Base-by-base conservation (phyloP, 2,329 filamentous ascomycete genomes). In the Claviceps africana region DNA sequence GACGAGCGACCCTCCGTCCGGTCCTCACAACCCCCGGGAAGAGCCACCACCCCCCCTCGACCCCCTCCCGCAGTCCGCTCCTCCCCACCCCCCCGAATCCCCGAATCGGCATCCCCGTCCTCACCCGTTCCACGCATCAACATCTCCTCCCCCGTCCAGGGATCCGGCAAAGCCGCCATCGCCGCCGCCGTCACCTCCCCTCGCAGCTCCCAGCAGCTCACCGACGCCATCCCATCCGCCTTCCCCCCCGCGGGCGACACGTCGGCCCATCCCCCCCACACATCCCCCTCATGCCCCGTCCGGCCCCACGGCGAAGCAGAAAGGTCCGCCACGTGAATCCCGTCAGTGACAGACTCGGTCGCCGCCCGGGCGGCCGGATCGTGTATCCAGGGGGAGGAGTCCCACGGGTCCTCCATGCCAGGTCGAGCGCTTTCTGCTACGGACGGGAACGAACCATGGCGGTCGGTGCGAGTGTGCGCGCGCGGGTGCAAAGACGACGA, bases 371-470 rank as follows among this genome's bases (percentile, higher is more conserved):
- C 6, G 65, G 63, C 28, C 67, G 64, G 62, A 67, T 15, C 64
- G 59, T n/a, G 64, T 54, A 73, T 71, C 78, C 78, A 81, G 66
- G 78, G 78, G 59, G 77, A 44, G 11, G 42, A 79, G 65, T 74
- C 75, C 78, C 78, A 81, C 60, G 78, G 77, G 76, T 81, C 76
- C 64, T 81, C 78, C 78, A 81, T 81, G 57, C 62, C 67, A 64
- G 57, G 17, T 13, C 9, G 42, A 28, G 42, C 21, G 22, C 13
- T 22, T 25, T 25, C 13, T 22, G 40, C 22, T 28, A 44, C 7
- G 42, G 22, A 9, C 7, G 45, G 15, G 30, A 21, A 35, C 13
- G 47, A 33, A 25, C n/a, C 19, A 35, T 47, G n/a, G 43, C 43
- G 28, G 40, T 25, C 10, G n/a, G 37, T 40, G n/a, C 5, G 25